Percentiles rank a stretch among this genome's conserved stretches.
Evolutionary conservation across 768 basidiomycete species (phyloP).

Genomic region (Mycena kentingensis): DNA sequence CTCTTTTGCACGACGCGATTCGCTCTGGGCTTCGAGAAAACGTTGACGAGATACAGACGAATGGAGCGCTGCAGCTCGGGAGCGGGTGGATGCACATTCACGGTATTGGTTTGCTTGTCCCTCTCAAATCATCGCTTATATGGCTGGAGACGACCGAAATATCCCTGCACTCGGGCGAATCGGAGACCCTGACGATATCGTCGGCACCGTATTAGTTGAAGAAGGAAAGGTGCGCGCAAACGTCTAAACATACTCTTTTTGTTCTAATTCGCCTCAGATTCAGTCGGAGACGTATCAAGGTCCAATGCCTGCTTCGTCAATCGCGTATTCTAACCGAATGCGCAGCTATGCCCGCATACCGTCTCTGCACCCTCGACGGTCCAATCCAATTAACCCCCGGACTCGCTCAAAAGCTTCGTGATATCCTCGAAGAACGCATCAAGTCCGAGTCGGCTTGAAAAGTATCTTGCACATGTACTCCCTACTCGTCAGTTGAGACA

Average conservation of each 20-base stretch:
- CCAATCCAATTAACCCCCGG: conserved; percentile 69
- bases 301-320: background rate
- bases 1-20: conserved; percentile 62
- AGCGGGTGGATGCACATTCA: conserved; percentile 90
- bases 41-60: conserved; percentile 65
- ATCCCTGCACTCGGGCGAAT: conserved; percentile 73
- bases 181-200: conserved; percentile 83
- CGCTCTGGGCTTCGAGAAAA: conserved; percentile 54
- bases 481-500: too few relatives aligned
- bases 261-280: conserved; percentile 45
- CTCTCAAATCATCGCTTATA: background rate
- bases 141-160: conserved; percentile 66
- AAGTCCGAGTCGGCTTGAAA: conserved; percentile 31
- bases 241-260: background rate
- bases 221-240: conserved; percentile 57
- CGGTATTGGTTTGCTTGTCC: conserved; percentile 33
- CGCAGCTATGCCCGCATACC: conserved; percentile 76
- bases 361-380: conserved; percentile 77
- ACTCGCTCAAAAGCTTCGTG: conserved; percentile 50
- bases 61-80: conserved; percentile 63
- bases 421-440: conserved; percentile 37
- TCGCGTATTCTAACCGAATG: too few relatives aligned
- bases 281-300: conserved; percentile 68
- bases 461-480: too few relatives aligned
- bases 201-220: conserved; percentile 73